phyloP scores from a whole-genome alignment of 306 rosid genomes.

The Neltuma alba region DNA sequence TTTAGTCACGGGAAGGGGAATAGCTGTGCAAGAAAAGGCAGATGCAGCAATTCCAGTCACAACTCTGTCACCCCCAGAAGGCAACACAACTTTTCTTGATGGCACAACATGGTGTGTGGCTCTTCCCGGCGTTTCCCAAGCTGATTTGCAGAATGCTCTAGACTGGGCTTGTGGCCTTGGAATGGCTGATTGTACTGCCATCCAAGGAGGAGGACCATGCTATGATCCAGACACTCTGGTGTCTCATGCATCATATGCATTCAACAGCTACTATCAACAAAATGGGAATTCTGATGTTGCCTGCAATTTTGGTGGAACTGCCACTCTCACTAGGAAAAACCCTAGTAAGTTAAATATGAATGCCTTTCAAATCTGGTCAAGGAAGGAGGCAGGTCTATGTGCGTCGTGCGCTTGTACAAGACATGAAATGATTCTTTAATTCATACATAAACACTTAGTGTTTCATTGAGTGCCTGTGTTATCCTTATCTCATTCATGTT shows the following conservation, averaged over 20 bases:
- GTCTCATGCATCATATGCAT: constrained; percentile 95
- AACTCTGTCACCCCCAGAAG: constrained; percentile 84
- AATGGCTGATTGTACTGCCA: constrained; percentile 65
- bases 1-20: constrained; percentile 49
- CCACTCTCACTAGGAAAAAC: constrained; percentile 55
- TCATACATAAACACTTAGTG: neutral
- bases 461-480: neutral
- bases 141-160: constrained; percentile 84
- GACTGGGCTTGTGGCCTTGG: constrained; percentile 99
- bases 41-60: constrained; percentile 56
- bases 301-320: constrained; percentile 96
- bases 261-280: constrained; percentile 72
- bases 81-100: constrained; percentile 87
- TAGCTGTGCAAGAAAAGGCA: constrained; percentile 62
- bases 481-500: neutral
- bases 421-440: neutral
- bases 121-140: constrained; percentile 70
- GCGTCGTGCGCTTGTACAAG: neutral
- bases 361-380: neutral
- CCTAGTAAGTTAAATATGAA: constrained; percentile 54
- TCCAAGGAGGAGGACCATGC: constrained; percentile 67
- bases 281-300: constrained; percentile 96
- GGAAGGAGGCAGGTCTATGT: neutral
- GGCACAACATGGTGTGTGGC: constrained; percentile 97
- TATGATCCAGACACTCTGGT: constrained; percentile 74